These are phyloP conservation scores for Dactylis glomerata DNA, from an alignment of 176 grass and related monocot species.

Conservation along the genomic window DNA sequence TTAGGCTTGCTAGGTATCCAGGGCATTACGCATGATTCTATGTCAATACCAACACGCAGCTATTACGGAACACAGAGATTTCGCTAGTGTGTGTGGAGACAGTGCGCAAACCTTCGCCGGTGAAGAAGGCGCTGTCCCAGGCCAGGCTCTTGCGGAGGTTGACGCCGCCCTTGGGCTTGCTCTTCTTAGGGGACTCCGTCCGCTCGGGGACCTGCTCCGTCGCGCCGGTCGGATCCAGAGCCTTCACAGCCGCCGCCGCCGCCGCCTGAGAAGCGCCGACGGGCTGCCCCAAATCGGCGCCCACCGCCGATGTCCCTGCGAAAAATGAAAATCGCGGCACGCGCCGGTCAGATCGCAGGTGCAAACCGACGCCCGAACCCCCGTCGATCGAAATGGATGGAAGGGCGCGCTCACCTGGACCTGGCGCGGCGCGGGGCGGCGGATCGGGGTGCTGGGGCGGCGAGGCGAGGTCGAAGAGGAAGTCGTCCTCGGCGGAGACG, in stretches of 20 bases:
- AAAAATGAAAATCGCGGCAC: background rate
- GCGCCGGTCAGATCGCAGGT: background rate
- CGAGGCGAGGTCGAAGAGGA: constrained; percentile 47
- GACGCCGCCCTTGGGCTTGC: constrained; percentile 29
- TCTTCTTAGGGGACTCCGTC: constrained; percentile 47
- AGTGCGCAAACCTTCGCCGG: constrained; percentile 50
- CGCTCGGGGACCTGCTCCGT: constrained; percentile 36
- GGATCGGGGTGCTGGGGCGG: constrained; percentile 33
- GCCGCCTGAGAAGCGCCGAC: background rate
- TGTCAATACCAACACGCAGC: background rate
- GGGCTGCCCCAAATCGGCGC: background rate
- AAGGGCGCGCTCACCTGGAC: constrained; percentile 11
- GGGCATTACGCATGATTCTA: background rate
- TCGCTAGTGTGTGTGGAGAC: too few relatives aligned
- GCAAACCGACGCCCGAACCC: background rate
- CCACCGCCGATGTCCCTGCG: background rate
- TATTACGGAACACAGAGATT: background rate
- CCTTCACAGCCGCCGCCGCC: background rate
- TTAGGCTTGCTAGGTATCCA: background rate
- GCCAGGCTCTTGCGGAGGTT: constrained; percentile 84
- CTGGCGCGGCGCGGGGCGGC: background rate
- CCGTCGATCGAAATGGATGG: background rate
- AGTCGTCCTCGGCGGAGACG: constrained; percentile 58
- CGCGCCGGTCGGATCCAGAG: constrained; percentile 22
- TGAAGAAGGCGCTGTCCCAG: constrained; percentile 91